These are phyloP conservation scores for Colletotrichum plurivorum DNA, from an alignment of 2,329 filamentous ascomycete species.

Conservation along the genomic window DNA sequence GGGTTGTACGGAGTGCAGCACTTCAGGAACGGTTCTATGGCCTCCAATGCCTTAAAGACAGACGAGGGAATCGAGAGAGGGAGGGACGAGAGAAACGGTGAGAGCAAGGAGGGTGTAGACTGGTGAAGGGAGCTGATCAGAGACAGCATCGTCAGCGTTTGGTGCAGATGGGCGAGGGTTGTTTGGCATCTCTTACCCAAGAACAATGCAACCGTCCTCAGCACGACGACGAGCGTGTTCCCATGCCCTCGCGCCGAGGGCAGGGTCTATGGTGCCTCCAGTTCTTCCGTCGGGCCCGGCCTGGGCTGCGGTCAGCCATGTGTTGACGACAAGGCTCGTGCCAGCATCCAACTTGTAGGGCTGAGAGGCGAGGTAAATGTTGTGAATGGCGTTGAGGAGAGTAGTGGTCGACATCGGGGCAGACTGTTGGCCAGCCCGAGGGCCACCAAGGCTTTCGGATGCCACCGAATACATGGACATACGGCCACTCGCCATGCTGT, in stretches of 20 bases:
- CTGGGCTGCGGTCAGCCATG: conserved; percentile 88
- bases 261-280: conserved; percentile 85
- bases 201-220: conserved; percentile 92
- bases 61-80: conserved; percentile 83
- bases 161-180: background rate
- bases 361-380: conserved; percentile 84
- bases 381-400: conserved; percentile 91
- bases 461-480: conserved; percentile 79
- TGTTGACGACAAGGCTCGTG: conserved; percentile 94
- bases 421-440: conserved; percentile 75
- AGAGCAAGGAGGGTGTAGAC: conserved; percentile 87
- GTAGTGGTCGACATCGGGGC: conserved; percentile 93
- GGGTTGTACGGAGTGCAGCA: conserved; percentile 92
- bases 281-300: conserved; percentile 76
- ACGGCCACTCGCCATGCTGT: conserved; percentile 69
- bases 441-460: conserved; percentile 73
- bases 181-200: conserved; percentile 74
- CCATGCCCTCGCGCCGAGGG: conserved; percentile 87
- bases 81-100: conserved; percentile 84
- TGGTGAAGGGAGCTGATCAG: conserved; percentile 83
- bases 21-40: conserved; percentile 86
- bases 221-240: conserved; percentile 95
- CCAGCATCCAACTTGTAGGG: conserved; percentile 91
- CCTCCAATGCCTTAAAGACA: conserved; percentile 84
- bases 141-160: conserved; percentile 22